Evolutionary conservation across 768 basidiomycete genomes (phyloP).

Genomic region (Phylloporus sp.): DNA sequence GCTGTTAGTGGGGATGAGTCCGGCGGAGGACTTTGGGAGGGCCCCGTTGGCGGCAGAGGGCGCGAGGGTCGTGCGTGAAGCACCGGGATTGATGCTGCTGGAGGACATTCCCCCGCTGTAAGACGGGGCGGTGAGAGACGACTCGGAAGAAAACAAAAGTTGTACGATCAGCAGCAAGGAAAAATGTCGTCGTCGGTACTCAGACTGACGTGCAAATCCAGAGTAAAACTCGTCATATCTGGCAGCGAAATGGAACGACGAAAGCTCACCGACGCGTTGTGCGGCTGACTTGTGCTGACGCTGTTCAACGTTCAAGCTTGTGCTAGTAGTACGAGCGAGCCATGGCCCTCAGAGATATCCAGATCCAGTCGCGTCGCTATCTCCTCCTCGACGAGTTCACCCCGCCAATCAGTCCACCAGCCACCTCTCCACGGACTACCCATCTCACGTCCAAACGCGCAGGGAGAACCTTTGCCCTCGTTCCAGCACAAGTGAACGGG

Average conservation of each 20-base stretch:
- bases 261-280: conserved; percentile 17
- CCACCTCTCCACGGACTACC: conserved; percentile 1
- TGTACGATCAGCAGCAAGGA: conserved; percentile 38
- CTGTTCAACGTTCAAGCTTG: not conserved
- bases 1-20: conserved; percentile 75
- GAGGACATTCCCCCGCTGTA: no score
- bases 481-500: conserved; percentile 12
- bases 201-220: conserved; percentile 65
- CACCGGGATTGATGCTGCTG: conserved; percentile 28
- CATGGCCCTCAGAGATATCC: conserved; percentile 19
- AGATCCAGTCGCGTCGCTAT: conserved; percentile 14
- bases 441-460: conserved; percentile 19
- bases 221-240: conserved; percentile 44
- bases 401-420: conserved; percentile 17
- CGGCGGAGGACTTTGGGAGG: conserved; percentile 37
- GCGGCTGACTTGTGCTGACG: conserved; percentile 20
- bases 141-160: not conserved
- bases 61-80: conserved; percentile 23
- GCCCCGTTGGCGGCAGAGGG: conserved; percentile 32
- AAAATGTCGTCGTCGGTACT: conserved; percentile 37
- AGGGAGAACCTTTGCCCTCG: conserved; percentile 13
- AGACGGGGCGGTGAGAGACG: conserved; percentile 10
- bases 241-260: not conserved
- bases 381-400: conserved; percentile 12
- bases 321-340: not conserved